A percentile compares a stretch with the other conserved stretches of the same genome.
Evolutionary conservation across 306 rosid genomes (phyloP).

Genomic region (Quillaja saponaria): DNA sequence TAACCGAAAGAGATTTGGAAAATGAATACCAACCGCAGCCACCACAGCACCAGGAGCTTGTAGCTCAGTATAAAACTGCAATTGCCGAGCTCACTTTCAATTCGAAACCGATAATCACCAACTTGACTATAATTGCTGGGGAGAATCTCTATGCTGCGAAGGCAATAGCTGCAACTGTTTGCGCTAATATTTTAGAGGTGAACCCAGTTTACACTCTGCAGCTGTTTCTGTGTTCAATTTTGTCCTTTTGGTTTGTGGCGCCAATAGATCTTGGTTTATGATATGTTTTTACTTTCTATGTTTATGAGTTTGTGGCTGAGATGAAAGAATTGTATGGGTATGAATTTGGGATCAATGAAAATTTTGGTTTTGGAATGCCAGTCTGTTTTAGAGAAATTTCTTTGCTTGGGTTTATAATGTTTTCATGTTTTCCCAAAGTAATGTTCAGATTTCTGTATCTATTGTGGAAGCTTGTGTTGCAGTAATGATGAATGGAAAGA

Average conservation of each 20-base stretch:
- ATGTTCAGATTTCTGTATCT: neutral
- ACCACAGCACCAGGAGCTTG: slow-evolving; percentile 68
- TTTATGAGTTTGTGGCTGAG: slow-evolving; percentile 6
- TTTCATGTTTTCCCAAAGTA: neutral
- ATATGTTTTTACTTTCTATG: slow-evolving; percentile 21
- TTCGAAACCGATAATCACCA: slow-evolving; percentile 85
- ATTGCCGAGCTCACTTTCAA: slow-evolving; percentile 88
- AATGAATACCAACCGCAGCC: slow-evolving; percentile 62
- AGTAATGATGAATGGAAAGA: slow-evolving; percentile 15
- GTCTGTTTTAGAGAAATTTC: no score
- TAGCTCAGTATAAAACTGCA: slow-evolving; percentile 69
- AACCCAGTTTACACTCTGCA: slow-evolving; percentile 58
- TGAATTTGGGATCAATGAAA: slow-evolving; percentile 17
- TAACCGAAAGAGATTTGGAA: slow-evolving; percentile 44
- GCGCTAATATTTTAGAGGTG: slow-evolving; percentile 92
- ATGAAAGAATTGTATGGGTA: slow-evolving; percentile 24
- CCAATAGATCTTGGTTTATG: slow-evolving; percentile 36
- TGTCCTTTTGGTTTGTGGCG: slow-evolving; percentile 33
- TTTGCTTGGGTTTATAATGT: no score
- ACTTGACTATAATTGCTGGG: slow-evolving; percentile 85
- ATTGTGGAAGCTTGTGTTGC: neutral
- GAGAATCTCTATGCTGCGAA: slow-evolving; percentile 68
- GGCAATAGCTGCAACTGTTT: slow-evolving; percentile 64
- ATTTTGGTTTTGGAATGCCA: slow-evolving; percentile 3
- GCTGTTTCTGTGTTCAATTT: slow-evolving; percentile 42